Conservation (phyloP, 768 basidiomycete genomes). For the Leucosporidium scottii region DNA sequence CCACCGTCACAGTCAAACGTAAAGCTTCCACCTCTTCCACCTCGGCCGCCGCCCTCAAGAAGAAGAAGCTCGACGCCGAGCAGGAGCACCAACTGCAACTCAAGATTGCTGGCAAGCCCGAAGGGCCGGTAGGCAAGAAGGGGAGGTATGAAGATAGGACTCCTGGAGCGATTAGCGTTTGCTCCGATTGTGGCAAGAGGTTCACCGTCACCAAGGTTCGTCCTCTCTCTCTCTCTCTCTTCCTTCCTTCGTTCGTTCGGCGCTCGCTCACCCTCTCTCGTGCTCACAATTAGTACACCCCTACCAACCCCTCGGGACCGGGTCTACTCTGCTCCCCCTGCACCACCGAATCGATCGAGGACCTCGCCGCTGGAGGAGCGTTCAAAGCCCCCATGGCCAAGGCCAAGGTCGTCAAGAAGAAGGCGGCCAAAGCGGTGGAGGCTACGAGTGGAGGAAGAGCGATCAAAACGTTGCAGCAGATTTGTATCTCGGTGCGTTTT, state of each 20-base stretch:
- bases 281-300: conserved; percentile 64
- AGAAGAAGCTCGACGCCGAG: conserved; percentile 44
- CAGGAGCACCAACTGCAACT: conserved; percentile 48
- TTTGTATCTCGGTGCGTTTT: conserved; percentile 67
- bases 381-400: conserved; percentile 31
- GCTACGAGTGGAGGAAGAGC: conserved; percentile 49
- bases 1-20: conserved; percentile 47
- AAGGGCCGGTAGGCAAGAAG: conserved; percentile 47
- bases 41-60: conserved; percentile 46
- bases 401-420: conserved; percentile 55
- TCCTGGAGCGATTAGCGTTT: conserved; percentile 66
- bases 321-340: conserved; percentile 82
- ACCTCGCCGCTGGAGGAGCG: conserved; percentile 45
- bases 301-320: conserved; percentile 60
- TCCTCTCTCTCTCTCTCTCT: conserved; percentile 23
- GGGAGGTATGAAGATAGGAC: conserved; percentile 28
- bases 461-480: conserved; percentile 62
- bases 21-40: conserved; percentile 53
- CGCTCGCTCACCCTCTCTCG: conserved; percentile 45
- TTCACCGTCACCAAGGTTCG: conserved; percentile 70
- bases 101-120: conserved; percentile 59
- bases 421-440: conserved; percentile 59
- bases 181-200: conserved; percentile 70
- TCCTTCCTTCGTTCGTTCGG: conserved; percentile 10
- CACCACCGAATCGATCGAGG: conserved; percentile 64